Percentiles rank a stretch among this genome's conserved stretches.
phyloP scores from a whole-genome alignment of 2,329 filamentous ascomycete genomes.

The Sporothrix euskadiensis region DNA sequence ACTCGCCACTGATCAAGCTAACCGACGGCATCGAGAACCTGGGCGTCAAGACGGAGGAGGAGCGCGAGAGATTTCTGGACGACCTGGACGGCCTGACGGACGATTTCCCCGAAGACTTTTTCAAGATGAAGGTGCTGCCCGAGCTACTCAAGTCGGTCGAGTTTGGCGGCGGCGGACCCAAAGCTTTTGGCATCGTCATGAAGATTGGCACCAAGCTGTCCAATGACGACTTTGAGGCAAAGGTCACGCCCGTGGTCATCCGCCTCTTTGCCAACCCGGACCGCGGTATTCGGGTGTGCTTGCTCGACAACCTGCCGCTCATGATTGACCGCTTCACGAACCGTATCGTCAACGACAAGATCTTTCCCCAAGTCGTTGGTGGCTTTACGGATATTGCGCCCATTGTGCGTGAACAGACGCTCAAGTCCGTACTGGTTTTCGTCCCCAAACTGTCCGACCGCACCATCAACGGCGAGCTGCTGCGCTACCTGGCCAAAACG shows the following conservation, averaged over 20 bases:
- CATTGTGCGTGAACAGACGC: constrained; percentile 89
- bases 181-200: constrained; percentile 83
- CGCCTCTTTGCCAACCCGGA: constrained; percentile 89
- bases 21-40: constrained; percentile 92
- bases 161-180: constrained; percentile 91
- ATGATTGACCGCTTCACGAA: constrained; percentile 92
- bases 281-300: constrained; percentile 83
- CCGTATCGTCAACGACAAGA: constrained; percentile 91
- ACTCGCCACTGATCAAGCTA: constrained; percentile 86
- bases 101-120: constrained; percentile 96
- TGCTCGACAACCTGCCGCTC: constrained; percentile 81
- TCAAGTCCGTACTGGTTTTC: constrained; percentile 88
- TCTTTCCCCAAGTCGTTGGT: constrained; percentile 94
- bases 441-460: constrained; percentile 89
- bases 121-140: constrained; percentile 93
- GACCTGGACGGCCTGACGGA: constrained; percentile 85
- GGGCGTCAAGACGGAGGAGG: constrained; percentile 79
- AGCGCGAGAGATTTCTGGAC: constrained; percentile 83
- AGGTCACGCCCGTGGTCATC: constrained; percentile 82
- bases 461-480: constrained; percentile 87
- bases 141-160: constrained; percentile 98
- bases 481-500: constrained; percentile 89
- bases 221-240: constrained; percentile 83
- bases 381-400: constrained; percentile 92
- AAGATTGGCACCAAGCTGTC: constrained; percentile 87